Conservation (phyloP, 2,329 filamentous ascomycete genomes). For the Colletotrichum theobromicola region DNA sequence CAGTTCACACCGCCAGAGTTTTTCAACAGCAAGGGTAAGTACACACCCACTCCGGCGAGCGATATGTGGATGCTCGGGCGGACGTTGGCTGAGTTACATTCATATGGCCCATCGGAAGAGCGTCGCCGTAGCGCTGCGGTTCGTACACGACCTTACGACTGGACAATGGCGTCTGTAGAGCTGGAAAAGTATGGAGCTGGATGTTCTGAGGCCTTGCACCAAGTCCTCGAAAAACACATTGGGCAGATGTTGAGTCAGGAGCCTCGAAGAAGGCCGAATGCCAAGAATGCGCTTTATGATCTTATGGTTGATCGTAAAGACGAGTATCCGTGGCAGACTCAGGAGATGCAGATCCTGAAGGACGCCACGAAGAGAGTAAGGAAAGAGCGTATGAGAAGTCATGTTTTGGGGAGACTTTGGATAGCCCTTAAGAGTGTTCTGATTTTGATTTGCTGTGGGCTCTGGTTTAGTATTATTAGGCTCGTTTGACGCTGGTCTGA, state of each 20-base stretch:
- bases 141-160: too few species aligned
- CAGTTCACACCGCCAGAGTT: slow-evolving; percentile 4
- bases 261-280: too few species aligned
- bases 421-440: background rate
- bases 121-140: background rate
- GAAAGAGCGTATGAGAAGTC: background rate
- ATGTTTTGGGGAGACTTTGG: background rate
- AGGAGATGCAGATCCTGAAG: too few species aligned
- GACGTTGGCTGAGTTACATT: background rate
- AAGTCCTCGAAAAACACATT: too few species aligned
- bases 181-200: too few species aligned
- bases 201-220: too few species aligned
- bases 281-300: too few species aligned
- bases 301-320: too few species aligned
- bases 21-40: rapidly evolving
- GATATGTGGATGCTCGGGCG: slow-evolving; percentile 15
- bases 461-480: background rate
- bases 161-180: too few species aligned
- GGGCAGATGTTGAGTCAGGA: too few species aligned
- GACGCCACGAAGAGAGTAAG: background rate
- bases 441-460: background rate
- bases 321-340: too few species aligned
- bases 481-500: background rate
- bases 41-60: background rate
- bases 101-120: background rate